Evolutionary conservation across 352 stramenopile genomes (phyloP), one percentile per base, ranked within the genome.

Genomic region (Phytopythium mirpurense): DNA sequence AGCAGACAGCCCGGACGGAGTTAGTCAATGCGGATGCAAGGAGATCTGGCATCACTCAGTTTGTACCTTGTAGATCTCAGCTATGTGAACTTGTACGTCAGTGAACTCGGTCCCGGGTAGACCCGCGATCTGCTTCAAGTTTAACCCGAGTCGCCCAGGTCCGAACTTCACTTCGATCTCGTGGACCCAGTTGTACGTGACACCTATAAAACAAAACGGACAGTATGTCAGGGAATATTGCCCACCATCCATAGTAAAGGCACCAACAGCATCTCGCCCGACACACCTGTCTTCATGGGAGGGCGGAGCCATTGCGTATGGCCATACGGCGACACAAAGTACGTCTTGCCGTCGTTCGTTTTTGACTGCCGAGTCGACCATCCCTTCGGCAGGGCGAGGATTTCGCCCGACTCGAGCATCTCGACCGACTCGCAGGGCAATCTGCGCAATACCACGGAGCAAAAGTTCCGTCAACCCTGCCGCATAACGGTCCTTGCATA

Each of bases 131-230:
- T 90, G 80, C 64, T 92, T 90, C 29, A 95, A 57, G 49, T 95
- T 93, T 14, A 95, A 67, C 23, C 84, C 84, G 3, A 95, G 65
- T 1, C 76, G 79, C 7, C 84, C 84, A 42, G 75, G 69, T 21
- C 84, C 84, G 52, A 95, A 95, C 0, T 72, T 83, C 21, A 93
- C 83, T 63, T 93, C 83, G 35, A 93, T 88, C 54, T 93, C 74
- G 53, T 90, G 79, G 8, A 88, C 63, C 80, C 80, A 93, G 9
- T 88, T 86, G 68, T 93, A 93, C 3, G 72, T 70, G 42, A 88
- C 66, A 29, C 68, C 59, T 65, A n/a, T 18, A 19, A 15, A 38
- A n/a, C 21, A 42, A 40, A 53, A 42, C 1, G 51, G 26, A 24
- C 29, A 24, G 46, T 37, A 34, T n/a, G 41, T 34, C 27, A 47